Evolutionary conservation across 768 basidiomycete species (phyloP).

Genomic region (Rhodosporidiobolus sp.): DNA sequence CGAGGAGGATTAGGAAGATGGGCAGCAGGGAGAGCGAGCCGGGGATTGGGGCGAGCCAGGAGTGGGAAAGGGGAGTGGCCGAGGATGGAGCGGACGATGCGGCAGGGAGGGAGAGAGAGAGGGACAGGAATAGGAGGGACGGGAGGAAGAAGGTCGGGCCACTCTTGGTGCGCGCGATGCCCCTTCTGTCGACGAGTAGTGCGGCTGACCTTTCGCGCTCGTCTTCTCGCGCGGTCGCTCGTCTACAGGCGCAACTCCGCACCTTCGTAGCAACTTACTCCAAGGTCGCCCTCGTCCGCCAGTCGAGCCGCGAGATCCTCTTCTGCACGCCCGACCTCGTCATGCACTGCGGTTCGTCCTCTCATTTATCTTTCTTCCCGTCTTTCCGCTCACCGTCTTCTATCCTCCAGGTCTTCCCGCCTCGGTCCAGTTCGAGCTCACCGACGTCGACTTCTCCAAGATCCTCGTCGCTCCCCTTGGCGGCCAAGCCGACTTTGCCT

Average conservation of each 20-base stretch:
- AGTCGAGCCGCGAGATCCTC: not conserved
- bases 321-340: constrained; percentile 13
- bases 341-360: not conserved
- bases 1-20: not conserved
- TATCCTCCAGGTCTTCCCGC: not conserved
- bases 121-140: not conserved
- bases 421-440: not conserved
- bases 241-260: not conserved
- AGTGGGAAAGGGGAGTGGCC: not conserved
- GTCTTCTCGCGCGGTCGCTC: no score
- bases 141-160: not conserved
- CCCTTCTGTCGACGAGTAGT: no score
- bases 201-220: no score
- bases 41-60: no score
- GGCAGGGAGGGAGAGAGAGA: not conserved
- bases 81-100: not conserved
- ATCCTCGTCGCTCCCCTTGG: constrained; percentile 1
- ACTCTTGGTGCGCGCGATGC: no score
- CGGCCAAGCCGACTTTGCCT: not conserved
- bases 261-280: constrained; percentile 17
- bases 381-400: not conserved
- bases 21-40: not conserved
- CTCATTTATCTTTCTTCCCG: no score
- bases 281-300: constrained; percentile 1
- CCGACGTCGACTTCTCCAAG: constrained; percentile 1